Conservation (phyloP, 805 yeast species). For the Pichia californica region DNA sequence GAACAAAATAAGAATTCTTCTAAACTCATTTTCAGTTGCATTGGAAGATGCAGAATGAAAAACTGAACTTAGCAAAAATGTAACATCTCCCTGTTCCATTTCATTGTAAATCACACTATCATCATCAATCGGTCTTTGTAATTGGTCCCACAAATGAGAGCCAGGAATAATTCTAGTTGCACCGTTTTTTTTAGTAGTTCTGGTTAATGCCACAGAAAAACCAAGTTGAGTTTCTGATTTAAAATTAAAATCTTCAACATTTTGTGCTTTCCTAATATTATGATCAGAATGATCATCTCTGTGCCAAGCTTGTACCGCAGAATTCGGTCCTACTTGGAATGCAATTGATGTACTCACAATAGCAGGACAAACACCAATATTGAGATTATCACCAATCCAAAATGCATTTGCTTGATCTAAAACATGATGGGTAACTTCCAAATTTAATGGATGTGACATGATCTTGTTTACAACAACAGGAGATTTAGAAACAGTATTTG, state of each 20-base stretch:
- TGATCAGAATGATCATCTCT: conserved; percentile 13
- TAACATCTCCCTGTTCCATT: conserved; percentile 27
- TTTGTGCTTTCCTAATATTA: conserved; percentile 7
- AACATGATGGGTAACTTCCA: conserved; percentile 1
- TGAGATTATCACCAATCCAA: conserved; percentile 10
- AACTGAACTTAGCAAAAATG: conserved; percentile 27
- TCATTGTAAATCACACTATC: conserved; percentile 24
- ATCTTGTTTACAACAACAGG: conserved; percentile 6
- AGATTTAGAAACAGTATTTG: conserved; percentile 10
- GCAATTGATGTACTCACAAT: conserved; percentile 8
- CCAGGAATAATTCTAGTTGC: conserved; percentile 30
- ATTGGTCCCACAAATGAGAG: conserved; percentile 26
- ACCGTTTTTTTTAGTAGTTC: conserved; percentile 25
- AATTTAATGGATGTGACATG: conserved; percentile 5
- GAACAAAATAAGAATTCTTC: conserved; percentile 24
- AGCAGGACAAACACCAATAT: conserved; percentile 6
- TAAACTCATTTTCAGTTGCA: conserved; percentile 20
- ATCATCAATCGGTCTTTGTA: conserved; percentile 18
- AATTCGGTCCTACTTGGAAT: conserved; percentile 8
- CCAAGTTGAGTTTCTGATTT: conserved; percentile 18
- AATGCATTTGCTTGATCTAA: conserved; percentile 9
- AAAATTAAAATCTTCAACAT: background rate
- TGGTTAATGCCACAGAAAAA: conserved; percentile 22
- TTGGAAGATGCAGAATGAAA: conserved; percentile 30
- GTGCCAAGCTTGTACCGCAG: conserved; percentile 9